Conservation (phyloP, 208 protist species). For the Trichomonas gallinae region DNA sequence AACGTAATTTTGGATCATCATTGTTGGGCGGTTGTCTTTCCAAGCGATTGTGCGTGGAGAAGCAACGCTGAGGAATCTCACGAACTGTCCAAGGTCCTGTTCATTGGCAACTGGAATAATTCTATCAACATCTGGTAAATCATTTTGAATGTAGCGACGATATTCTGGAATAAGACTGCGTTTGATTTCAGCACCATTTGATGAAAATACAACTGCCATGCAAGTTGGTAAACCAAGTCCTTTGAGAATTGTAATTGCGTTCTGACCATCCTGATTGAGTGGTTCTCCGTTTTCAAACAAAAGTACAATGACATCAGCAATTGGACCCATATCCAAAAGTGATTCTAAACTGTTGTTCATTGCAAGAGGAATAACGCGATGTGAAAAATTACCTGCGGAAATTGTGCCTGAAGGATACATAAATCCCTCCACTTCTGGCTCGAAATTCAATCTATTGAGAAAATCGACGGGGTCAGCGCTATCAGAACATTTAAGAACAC, state of each 20-base stretch:
- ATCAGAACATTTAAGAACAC: neutral
- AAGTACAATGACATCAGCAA: neutral
- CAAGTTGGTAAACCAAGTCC: neutral
- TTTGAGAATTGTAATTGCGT: neutral
- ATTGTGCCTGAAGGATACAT: neutral
- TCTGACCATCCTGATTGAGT: neutral
- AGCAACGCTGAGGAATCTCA: neutral
- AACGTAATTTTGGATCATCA: conserved; percentile 2
- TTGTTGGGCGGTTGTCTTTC: neutral
- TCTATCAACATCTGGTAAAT: neutral
- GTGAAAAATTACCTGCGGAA: neutral
- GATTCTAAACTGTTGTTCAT: neutral
- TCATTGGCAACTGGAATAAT: neutral
- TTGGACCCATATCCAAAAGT: neutral
- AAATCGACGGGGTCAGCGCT: neutral
- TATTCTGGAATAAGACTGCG: neutral
- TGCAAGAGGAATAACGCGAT: neutral
- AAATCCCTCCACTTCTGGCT: neutral
- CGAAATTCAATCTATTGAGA: neutral
- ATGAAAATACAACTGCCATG: neutral
- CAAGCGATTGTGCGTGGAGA: neutral
- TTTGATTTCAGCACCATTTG: neutral
- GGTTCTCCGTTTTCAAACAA: neutral
- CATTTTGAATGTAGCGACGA: neutral
- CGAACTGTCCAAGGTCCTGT: neutral